A percentile compares a stretch with the other conserved stretches of the same genome.
Evolutionary conservation across 78 protist species (phyloP).

Genomic region (Dictyostelium purpureum): DNA sequence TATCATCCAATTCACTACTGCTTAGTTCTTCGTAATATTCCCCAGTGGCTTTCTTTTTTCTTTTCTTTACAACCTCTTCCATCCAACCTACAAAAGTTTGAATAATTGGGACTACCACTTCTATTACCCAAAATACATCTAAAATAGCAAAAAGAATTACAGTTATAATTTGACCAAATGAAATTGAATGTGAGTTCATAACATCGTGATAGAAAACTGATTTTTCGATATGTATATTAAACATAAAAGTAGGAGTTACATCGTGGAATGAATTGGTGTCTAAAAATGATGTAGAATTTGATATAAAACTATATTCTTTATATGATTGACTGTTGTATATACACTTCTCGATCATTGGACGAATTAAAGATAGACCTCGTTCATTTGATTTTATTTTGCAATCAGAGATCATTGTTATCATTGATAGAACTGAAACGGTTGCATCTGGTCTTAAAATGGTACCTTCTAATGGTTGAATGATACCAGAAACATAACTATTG

Average conservation of each 20-base stretch:
- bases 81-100: slow-evolving; percentile 30
- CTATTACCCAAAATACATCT: slow-evolving; percentile 65
- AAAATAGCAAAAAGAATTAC: slow-evolving; percentile 65
- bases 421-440: slow-evolving; percentile 19
- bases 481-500: slow-evolving; percentile 51
- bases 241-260: slow-evolving; percentile 18
- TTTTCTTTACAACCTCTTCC: slow-evolving; percentile 5
- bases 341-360: slow-evolving; percentile 72
- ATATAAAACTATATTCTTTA: slow-evolving; percentile 42
- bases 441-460: slow-evolving; percentile 44
- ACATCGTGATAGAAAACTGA: slow-evolving; percentile 49
- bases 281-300: slow-evolving; percentile 35
- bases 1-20: too few species aligned
- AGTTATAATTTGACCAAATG: slow-evolving; percentile 67
- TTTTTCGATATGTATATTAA: slow-evolving; percentile 37
- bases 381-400: slow-evolving; percentile 43
- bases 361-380: slow-evolving; percentile 11
- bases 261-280: slow-evolving; percentile 15
- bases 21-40: background rate
- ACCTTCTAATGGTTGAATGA: slow-evolving; percentile 43
- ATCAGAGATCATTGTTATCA: slow-evolving; percentile 53
- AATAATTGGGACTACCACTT: slow-evolving; percentile 40
- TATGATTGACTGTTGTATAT: slow-evolving; percentile 2
- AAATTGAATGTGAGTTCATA: slow-evolving; percentile 37
- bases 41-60: background rate